phyloP scores from a whole-genome alignment of 768 basidiomycete genomes.

The Paxillus rubicundulus region DNA sequence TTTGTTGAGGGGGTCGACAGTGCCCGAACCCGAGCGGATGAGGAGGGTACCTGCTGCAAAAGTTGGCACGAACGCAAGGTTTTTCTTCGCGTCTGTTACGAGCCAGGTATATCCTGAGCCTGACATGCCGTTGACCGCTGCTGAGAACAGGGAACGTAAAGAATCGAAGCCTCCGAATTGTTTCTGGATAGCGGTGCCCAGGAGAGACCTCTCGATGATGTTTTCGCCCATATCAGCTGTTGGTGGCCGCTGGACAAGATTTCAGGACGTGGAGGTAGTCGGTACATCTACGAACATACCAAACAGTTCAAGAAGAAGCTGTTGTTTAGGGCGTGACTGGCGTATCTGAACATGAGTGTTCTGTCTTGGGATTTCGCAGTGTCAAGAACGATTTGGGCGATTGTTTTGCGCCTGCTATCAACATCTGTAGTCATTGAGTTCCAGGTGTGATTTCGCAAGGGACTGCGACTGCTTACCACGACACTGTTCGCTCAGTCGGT shows the following conservation, averaged over 20 bases:
- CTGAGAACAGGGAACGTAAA: conserved; percentile 73
- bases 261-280: background rate
- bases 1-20: conserved; percentile 20
- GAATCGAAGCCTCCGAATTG: conserved; percentile 64
- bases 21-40: conserved; percentile 54
- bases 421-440: conserved; percentile 41
- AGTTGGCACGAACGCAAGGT: conserved; percentile 76
- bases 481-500: conserved; percentile 72
- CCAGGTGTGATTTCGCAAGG: background rate
- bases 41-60: conserved; percentile 89
- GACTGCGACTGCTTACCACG: conserved; percentile 48
- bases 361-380: conserved; percentile 57
- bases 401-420: conserved; percentile 49
- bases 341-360: conserved; percentile 83
- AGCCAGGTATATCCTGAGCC: conserved; percentile 87
- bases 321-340: conserved; percentile 90
- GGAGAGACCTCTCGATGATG: conserved; percentile 10
- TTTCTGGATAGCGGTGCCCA: conserved; percentile 22
- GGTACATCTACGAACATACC: conserved; percentile 46
- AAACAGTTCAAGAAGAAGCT: conserved; percentile 88
- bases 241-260: conserved; percentile 33
- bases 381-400: conserved; percentile 71
- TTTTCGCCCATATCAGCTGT: conserved; percentile 21
- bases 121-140: conserved; percentile 75
- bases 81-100: conserved; percentile 62